Base-by-base conservation (phyloP, 352 stramenopile genomes). In the Aphanomyces invadans region DNA sequence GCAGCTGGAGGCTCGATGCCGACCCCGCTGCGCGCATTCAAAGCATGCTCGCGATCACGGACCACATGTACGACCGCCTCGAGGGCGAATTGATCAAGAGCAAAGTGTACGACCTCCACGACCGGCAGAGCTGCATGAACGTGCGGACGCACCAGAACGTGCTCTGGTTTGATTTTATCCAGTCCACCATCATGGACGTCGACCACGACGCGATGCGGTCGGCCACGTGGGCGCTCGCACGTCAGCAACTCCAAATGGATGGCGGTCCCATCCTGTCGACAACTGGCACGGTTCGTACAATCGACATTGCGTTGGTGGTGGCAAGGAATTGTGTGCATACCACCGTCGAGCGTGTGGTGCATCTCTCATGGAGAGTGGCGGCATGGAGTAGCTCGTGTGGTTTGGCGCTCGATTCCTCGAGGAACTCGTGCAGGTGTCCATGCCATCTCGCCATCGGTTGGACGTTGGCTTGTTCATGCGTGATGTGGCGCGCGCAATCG, bases 101-200 rank as follows among this genome's bases (percentile, higher is more conserved):
- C 42, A 42, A 33, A 10, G 46, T 67, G 25, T 67, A 67, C 60
- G 60, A 67, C 49, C 49, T 67, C 46, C 23, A 60, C 17, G 45
- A 67, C 29, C 21, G 33, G 19, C 45, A 56, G 11, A 57, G 15
- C 21, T 28, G 38, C 28, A n/a, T 67, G 11, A 21, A 7, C 19
- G 28, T 67, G 32, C 60, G 60, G 9, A 59, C 60, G 3, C 26
- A 31, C 17, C 42, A 57, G 28, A 67, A 55, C 36, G 60, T 67
- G 17, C 49, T 67, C 28, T 67, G 60, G 60, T 67, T 67, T 23
- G 60, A 67, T 29, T 67, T 57, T 42, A 59, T 67, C 9, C 42
- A 67, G 21, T 67, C 7, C 42, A 7, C n/a, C 12, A 17, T 42
- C 15, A 9, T 57, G 11, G 42, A 67, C 23, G 42, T 28, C 42